Evolutionary conservation across 345 rosid species (phyloP), one percentile per base, ranked within the genome.

Genomic region (Boechera retrofracta): DNA sequence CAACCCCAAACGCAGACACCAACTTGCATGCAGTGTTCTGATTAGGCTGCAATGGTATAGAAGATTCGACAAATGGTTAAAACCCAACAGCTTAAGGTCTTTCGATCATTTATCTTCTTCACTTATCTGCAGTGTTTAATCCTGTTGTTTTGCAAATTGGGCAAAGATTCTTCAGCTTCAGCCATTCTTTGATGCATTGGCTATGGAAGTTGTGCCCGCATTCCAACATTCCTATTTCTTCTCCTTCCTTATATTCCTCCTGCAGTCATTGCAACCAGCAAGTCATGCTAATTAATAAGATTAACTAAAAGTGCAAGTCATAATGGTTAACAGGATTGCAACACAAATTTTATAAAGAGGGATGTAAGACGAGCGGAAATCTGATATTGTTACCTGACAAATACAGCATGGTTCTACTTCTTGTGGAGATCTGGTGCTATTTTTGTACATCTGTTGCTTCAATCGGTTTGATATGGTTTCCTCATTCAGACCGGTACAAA

Each of bases 91-190:
- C 64, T 67, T 10, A 59, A 36, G 28, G 42, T 42, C 64, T 52
- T 62, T 42, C 1, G 4, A 41, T 62, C 52, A 63, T 55, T 9
- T 9, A 24, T 71, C 75, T 61, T 33, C n/a, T 62, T 76, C 64
- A 48, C 80, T 45, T 55, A 73, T 77, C 73, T 80, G 81, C 78
- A 32, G 87, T 80, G 68, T 80, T 77, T 10, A 94, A 72, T 26
- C 92, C 98, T 0, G 89, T 82, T 42, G 89, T 86, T 78, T 91
- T 94, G 70, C 98, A 94, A 44, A 94, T 85, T 31, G 98, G 98
- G 83, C 98, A 94, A 75, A 88, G 71, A 67, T 91, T 94, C 85
- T 94, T 94, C 62, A 33, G 85, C 84, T 81, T 87, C 79, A 94
- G 77, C 97, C 98, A 94, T 57, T 86, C 87, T 74, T 89, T 91